Percentiles rank a stretch among this genome's conserved stretches.
phyloP scores from a whole-genome alignment of 495 filamentous ascomycete genomes.

The Podospora australis region DNA sequence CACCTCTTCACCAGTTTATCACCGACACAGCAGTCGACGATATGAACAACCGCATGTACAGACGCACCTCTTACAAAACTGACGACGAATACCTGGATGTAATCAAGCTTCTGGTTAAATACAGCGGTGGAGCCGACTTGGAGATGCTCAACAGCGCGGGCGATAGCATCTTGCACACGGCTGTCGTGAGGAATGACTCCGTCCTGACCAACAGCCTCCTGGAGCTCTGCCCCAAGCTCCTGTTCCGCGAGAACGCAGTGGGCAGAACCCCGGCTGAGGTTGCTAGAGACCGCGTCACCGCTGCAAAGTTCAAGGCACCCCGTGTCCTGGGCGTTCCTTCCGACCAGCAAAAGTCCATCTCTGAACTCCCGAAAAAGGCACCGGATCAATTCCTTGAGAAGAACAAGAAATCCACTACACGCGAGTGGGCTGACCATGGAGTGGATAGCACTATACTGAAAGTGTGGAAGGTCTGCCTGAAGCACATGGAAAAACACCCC shows the following conservation, averaged over 20 bases:
- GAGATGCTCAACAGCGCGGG: slow-evolving; percentile 59
- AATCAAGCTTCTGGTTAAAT: slow-evolving; percentile 40
- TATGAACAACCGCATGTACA: no score
- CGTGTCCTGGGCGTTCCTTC: background rate
- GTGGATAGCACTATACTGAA: slow-evolving; percentile 11
- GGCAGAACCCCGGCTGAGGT: slow-evolving; percentile 64
- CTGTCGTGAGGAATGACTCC: slow-evolving; percentile 26
- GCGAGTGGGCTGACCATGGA: background rate
- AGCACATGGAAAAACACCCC: slow-evolving; percentile 16
- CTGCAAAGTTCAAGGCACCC: slow-evolving; percentile 9
- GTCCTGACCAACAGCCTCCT: slow-evolving; percentile 44
- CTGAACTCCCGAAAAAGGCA: no score
- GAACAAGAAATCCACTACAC: background rate
- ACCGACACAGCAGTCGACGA: slow-evolving; percentile 19
- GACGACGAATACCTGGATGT: slow-evolving; percentile 18
- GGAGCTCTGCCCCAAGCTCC: slow-evolving; percentile 47
- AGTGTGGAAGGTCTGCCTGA: slow-evolving; percentile 29
- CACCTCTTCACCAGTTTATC: slow-evolving; percentile 38
- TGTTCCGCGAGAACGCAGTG: slow-evolving; percentile 63
- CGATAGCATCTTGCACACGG: slow-evolving; percentile 57
- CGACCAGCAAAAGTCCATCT: background rate
- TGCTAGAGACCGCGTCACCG: slow-evolving; percentile 47
- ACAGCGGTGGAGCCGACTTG: slow-evolving; percentile 38
- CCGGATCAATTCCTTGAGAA: no score
- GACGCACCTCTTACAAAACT: background rate